Evolutionary conservation across 140 eudicot genomes (phyloP), one percentile per base, ranked within the genome.

Genomic region (Erigeron philadelphicus): DNA sequence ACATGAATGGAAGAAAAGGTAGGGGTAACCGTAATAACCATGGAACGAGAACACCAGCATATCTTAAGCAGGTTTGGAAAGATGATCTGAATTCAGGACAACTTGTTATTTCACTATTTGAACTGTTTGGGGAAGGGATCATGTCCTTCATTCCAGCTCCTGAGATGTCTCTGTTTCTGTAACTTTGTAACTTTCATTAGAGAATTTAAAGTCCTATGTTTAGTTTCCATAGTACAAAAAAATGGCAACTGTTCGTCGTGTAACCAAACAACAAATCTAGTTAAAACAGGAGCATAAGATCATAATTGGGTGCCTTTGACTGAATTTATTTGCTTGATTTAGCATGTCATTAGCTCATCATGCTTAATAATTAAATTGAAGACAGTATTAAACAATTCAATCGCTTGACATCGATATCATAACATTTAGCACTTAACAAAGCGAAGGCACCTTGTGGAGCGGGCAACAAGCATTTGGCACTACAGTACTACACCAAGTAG

Each of bases 1-100:
- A 59, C 48, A 23, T 16, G 16, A 46, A 49, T 63, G 60, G 46
- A 55, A 66, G n/a, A 68, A 60, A 17, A 61, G 71, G 43, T 0
- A 64, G 67, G 72, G 74, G 64, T 44, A 65, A 61, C 13, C 11
- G 70, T 19, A 73, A 43, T 21, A 60, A 47, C 18, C 60, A 56
- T 52, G 68, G 72, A 76, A 76, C 45, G 61, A 77, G 80, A 79
- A 73, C 72, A 67, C 66, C 82, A 49, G 87, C 85, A 8, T 68
- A 79, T 70, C 75, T 84, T 17, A 81, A 84, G 56, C 95, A 87
- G 74, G 79, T 78, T 59, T 87, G 95, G 90, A 87, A 84, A 80
- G 90, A 87, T 46, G 95, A 84, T 49, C 15, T 87, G 54, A 81
- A 80, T 52, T 87, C 95, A 68, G 95, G 95, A 54, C 85, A 75